Conservation (phyloP, 176 grass and related monocot genomes). For the Melocanna baccifera region DNA sequence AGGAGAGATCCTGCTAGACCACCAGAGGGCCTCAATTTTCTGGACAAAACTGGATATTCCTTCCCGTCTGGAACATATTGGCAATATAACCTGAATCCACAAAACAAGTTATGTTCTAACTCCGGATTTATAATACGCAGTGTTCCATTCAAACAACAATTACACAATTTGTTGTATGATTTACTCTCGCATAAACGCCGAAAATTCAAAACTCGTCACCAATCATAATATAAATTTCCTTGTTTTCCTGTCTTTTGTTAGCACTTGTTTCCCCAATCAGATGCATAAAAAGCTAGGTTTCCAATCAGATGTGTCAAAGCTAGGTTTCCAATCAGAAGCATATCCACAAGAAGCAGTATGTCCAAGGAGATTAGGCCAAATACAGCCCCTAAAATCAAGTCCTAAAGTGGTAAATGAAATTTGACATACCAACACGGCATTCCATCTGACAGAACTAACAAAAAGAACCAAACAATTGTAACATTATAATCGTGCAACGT, state of each 20-base stretch:
- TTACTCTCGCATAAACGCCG: background rate
- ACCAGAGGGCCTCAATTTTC: slow-evolving; percentile 46
- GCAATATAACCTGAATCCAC: slow-evolving; percentile 67
- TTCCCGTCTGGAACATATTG: slow-evolving; percentile 76
- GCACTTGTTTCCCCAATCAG: background rate
- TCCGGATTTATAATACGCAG: background rate
- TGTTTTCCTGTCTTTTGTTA: background rate
- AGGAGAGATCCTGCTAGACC: slow-evolving; percentile 50
- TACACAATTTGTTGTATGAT: background rate
- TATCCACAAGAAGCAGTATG: background rate
- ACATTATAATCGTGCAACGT: background rate
- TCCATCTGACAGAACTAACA: background rate
- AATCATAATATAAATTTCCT: background rate
- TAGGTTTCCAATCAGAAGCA: background rate
- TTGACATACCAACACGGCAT: background rate
- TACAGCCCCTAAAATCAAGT: background rate
- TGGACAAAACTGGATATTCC: slow-evolving; percentile 79
- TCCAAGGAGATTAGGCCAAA: background rate
- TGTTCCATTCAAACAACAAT: background rate
- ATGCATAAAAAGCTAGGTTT: background rate
- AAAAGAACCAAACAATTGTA: background rate
- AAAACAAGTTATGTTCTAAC: background rate
- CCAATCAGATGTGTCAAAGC: background rate
- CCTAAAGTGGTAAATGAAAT: background rate
- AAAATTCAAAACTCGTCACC: background rate